Evolutionary conservation across 805 yeast genomes (phyloP), one percentile per base, ranked within the genome.

Genomic region (Debaryomyces maramus): DNA sequence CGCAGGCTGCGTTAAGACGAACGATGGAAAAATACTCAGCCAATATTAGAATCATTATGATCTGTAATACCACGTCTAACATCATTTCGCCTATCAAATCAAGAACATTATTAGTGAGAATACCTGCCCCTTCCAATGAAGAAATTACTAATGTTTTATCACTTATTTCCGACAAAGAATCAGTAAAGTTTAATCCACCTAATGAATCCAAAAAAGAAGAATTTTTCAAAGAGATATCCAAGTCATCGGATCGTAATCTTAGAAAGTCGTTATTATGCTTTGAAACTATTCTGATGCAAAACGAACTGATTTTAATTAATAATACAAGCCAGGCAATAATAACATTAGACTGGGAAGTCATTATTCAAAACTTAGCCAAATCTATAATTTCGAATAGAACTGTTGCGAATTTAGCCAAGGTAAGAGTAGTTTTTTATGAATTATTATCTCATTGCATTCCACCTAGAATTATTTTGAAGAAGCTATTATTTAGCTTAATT

Each of bases 21-120:
- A 90, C 97, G 0, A 90, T 90, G 96, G 97, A 90, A 58, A 90
- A 88, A 59, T 90, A 88, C 62, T 87, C 97, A 1, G 75, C 84
- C 17, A 90, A 88, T 56, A 80, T 93, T 50, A 77, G 99, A 45
- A 69, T 93, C 46, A 78, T 93, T 24, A 67, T 93, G 67, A 74
- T 93, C 15, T 87, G 96, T 51, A 91, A 88, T 57, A 80, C 97
- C 3, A 87, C 96, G 18, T 87, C 96, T 16, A 87, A 86, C 48
- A 90, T 93, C 43, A 91, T 93, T 44, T 83, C 88, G 2, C 99
- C 99, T 8, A 93, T 93, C 47, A 85, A 87, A 54, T 90, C 97
- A 17, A 83, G 99, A 66, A 89, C 97, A 6, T 66, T 93, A 38
- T 71, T 91, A 43, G 76, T 93, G n/a, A 76, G 98, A 44, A 81